These are phyloP conservation scores for Globomyces pollinis-pini DNA, from an alignment of 192 early-diverging fungal genomes.

Conservation along the genomic window DNA sequence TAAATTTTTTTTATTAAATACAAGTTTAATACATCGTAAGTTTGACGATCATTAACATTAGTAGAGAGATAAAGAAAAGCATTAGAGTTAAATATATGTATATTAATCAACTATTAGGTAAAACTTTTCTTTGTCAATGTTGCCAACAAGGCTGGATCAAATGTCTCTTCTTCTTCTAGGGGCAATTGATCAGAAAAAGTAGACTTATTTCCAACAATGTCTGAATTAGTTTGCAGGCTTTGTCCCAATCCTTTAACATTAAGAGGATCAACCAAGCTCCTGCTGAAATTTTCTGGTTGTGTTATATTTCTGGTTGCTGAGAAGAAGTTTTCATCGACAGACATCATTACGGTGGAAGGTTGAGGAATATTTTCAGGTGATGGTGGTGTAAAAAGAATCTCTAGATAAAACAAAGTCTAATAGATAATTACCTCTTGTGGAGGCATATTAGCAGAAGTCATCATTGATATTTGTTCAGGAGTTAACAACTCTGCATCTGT, in stretches of 20 bases:
- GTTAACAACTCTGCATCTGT: neutral
- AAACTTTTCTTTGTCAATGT: neutral
- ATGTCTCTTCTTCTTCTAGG: neutral
- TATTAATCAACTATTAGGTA: no score
- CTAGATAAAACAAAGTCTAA: neutral
- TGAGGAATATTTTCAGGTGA: neutral
- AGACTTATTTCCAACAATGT: neutral
- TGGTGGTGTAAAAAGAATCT: neutral
- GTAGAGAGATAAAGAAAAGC: no score
- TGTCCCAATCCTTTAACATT: constrained; percentile 4
- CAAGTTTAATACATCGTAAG: no score
- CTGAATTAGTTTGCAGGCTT: neutral
- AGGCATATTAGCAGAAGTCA: neutral
- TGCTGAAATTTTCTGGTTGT: neutral
- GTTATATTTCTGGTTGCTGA: no score
- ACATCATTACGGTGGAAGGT: neutral
- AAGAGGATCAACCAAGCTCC: constrained; percentile 1
- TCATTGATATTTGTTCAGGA: neutral
- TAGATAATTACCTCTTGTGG: no score
- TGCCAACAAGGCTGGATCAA: constrained; percentile 3
- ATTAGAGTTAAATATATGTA: no score
- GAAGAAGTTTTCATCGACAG: neutral
- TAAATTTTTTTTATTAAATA: no score
- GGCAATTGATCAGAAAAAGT: neutral
- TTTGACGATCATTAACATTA: no score